These are phyloP conservation scores for Aspergillus melleus DNA, from an alignment of 2,329 filamentous ascomycete species.

Conservation along the genomic window DNA sequence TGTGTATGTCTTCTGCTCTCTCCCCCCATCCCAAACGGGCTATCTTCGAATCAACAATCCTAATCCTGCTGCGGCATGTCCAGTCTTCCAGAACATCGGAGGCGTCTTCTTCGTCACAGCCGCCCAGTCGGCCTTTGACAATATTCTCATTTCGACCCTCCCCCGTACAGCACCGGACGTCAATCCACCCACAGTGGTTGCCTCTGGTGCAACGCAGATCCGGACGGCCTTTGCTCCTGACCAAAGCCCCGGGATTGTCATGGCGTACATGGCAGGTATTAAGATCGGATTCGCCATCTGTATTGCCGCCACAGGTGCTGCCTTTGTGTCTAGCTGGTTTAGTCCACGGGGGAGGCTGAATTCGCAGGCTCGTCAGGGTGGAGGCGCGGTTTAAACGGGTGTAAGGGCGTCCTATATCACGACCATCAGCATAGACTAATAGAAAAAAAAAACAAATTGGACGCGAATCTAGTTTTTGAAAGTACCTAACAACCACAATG, in stretches of 20 bases:
- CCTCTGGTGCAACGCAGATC: constrained; percentile 27
- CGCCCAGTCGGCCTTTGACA: constrained; percentile 31
- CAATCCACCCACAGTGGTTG: constrained; percentile 1
- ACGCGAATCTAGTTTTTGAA: not conserved
- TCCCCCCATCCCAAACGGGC: not conserved
- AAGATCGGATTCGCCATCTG: constrained; percentile 22
- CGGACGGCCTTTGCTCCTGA: constrained; percentile 21
- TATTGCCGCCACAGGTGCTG: not conserved
- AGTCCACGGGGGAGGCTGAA: no score
- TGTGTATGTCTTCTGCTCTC: not conserved
- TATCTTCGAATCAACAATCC: no score
- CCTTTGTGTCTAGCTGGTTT: no score
- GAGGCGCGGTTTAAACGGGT: no score
- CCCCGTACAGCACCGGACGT: constrained; percentile 18
- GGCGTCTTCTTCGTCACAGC: constrained; percentile 32
- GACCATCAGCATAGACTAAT: no score
- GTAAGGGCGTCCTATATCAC: no score
- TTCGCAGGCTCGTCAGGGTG: no score
- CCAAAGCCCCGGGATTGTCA: constrained; percentile 25
- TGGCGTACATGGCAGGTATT: constrained; percentile 32
- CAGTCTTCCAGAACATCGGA: constrained; percentile 31
- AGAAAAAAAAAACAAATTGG: not conserved
- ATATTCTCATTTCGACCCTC: constrained; percentile 24
- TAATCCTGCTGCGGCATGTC: no score
- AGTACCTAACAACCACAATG: not conserved